Percentiles rank a stretch among this genome's conserved stretches.
Conservation (phyloP, 208 protist genomes). For the Acanthamoeba culbertsoni region DNA sequence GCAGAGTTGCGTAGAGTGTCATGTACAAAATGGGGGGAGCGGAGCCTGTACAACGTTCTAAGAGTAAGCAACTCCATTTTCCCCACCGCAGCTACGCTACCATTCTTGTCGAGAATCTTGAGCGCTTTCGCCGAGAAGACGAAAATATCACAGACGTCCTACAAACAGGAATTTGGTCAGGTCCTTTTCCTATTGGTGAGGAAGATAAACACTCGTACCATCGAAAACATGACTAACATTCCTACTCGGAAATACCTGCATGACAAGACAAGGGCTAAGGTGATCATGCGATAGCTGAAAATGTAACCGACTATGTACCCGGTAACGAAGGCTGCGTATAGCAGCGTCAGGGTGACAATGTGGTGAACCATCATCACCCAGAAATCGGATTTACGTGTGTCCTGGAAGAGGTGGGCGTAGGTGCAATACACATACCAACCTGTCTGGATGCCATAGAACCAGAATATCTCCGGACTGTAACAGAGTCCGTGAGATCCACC, state of each 20-base stretch:
- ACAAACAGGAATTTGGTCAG: background rate
- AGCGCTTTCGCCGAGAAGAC: background rate
- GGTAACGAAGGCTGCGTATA: slow-evolving; percentile 22
- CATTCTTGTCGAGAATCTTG: background rate
- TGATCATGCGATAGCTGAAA: background rate
- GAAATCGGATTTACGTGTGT: slow-evolving; percentile 8
- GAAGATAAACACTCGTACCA: too few relatives aligned
- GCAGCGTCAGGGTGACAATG: slow-evolving; percentile 1
- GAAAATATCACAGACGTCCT: background rate
- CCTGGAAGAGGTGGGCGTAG: slow-evolving; percentile 41
- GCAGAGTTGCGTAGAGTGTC: background rate
- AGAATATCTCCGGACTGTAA: slow-evolving; percentile 5
- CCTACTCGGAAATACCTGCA: background rate
- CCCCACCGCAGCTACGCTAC: background rate
- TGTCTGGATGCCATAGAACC: slow-evolving; percentile 42
- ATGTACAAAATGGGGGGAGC: background rate
- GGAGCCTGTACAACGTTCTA: background rate
- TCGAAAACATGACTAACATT: slow-evolving; percentile 48
- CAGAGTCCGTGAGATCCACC: background rate
- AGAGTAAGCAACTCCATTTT: background rate
- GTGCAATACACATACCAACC: slow-evolving; percentile 39
- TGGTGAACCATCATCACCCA: slow-evolving; percentile 23
- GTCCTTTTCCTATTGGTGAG: too few relatives aligned
- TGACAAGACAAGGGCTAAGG: background rate
- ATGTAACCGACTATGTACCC: background rate